Conservation (phyloP, 1,284 basidiomycete species). For the Apiotrichum akiyoshidainum region DNA sequence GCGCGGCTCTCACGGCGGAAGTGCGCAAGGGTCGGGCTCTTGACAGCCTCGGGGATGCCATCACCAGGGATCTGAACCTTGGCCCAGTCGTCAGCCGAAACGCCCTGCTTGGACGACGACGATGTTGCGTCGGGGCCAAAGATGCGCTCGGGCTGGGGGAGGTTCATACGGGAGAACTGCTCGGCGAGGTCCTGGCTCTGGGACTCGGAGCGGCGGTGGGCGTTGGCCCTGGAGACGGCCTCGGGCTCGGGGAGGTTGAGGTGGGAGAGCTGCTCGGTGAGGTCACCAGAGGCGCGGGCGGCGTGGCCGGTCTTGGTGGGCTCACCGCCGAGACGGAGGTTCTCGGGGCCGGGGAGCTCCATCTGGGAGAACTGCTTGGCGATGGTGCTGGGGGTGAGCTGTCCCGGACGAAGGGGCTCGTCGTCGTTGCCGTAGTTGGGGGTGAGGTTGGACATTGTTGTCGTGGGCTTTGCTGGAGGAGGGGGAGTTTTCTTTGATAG, state of each 20-base stretch:
- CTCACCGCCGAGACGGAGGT: slow-evolving; percentile 32
- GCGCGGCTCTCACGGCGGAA: slow-evolving; percentile 38
- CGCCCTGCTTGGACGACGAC: slow-evolving; percentile 31
- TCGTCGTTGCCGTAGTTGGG: slow-evolving; percentile 5
- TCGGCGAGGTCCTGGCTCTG: slow-evolving; percentile 48
- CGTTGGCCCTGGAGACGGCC: slow-evolving; percentile 35
- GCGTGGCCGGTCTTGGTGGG: slow-evolving; percentile 9
- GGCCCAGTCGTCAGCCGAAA: slow-evolving; percentile 47
- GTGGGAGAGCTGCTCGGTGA: slow-evolving; percentile 25
- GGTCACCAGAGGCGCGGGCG: slow-evolving; percentile 10
- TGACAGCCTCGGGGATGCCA: slow-evolving; percentile 46
- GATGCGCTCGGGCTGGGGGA: slow-evolving; percentile 51
- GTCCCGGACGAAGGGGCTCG: slow-evolving; percentile 22
- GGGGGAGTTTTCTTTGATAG: background rate
- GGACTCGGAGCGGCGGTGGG: slow-evolving; percentile 41
- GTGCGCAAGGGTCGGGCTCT: slow-evolving; percentile 41
- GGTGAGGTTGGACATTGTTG: slow-evolving; percentile 12
- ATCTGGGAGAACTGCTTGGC: slow-evolving; percentile 47
- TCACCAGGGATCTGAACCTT: slow-evolving; percentile 48
- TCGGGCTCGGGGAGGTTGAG: slow-evolving; percentile 49
- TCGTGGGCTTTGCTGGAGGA: no score
- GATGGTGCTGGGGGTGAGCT: slow-evolving; percentile 46
- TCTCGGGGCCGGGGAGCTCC: slow-evolving; percentile 46
- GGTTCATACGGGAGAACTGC: slow-evolving; percentile 45
- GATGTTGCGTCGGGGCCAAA: slow-evolving; percentile 41